Evolutionary conservation across 805 yeast genomes (phyloP).

Genomic region (Tetrapisispora pingtungensis): DNA sequence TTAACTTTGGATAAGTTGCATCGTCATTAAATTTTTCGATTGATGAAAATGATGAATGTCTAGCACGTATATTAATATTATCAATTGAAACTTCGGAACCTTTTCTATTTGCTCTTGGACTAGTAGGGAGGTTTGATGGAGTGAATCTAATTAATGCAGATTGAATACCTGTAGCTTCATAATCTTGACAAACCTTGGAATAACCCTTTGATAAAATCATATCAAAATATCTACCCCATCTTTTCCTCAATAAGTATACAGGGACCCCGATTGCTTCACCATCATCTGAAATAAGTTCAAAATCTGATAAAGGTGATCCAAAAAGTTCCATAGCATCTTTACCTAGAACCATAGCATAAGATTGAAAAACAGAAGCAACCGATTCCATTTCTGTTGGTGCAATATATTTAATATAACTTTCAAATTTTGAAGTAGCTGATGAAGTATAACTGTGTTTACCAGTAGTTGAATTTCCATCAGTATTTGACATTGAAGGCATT

Average conservation of each 20-base stretch:
- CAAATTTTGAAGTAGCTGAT: constrained; percentile 34
- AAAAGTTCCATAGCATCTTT: constrained; percentile 62
- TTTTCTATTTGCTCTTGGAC: constrained; percentile 2
- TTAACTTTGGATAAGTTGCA: neutral
- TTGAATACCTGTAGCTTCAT: constrained; percentile 16
- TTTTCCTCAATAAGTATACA: constrained; percentile 46
- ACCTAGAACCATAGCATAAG: constrained; percentile 69
- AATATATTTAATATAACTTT: constrained; percentile 62
- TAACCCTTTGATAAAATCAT: constrained; percentile 53
- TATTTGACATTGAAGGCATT: neutral
- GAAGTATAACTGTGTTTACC: constrained; percentile 9
- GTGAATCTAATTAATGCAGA: constrained; percentile 12
- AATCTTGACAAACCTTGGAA: constrained; percentile 38
- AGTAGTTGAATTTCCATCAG: neutral
- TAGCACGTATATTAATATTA: constrained; percentile 8
- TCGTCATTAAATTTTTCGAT: neutral
- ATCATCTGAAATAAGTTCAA: constrained; percentile 60
- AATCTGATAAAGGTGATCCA: constrained; percentile 55
- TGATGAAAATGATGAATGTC: constrained; percentile 1
- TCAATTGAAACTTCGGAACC: constrained; percentile 9
- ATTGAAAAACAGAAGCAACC: constrained; percentile 60
- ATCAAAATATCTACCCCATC: constrained; percentile 73
- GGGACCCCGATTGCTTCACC: constrained; percentile 63
- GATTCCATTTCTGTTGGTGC: constrained; percentile 59
- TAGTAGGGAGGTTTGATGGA: constrained; percentile 8